Percentiles rank a stretch among this genome's conserved stretches.
Conservation (phyloP, 1,284 basidiomycete genomes). For the Apiotrichum akiyoshidainum region DNA sequence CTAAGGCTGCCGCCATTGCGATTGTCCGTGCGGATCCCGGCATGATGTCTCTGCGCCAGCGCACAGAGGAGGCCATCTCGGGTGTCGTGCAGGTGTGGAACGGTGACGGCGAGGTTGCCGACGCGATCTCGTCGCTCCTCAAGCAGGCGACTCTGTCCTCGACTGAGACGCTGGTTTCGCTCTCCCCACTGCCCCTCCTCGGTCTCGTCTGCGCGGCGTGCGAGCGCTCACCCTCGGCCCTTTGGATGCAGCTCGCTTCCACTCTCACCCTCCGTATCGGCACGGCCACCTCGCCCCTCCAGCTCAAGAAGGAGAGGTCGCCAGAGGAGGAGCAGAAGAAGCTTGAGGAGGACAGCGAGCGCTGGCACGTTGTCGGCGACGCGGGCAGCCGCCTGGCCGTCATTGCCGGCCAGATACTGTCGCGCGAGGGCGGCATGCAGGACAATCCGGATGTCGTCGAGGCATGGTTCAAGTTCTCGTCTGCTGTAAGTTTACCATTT, state of each 20-base stretch:
- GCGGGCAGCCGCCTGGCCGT: conserved; percentile 62
- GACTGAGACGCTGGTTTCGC: conserved; percentile 65
- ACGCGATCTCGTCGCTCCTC: conserved; percentile 49
- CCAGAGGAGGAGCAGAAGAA: conserved; percentile 27
- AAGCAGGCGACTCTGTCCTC: conserved; percentile 41
- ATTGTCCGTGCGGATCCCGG: conserved; percentile 64
- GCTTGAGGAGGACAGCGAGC: conserved; percentile 25
- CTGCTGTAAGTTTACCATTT: conserved; percentile 26
- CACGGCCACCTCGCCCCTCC: conserved; percentile 56
- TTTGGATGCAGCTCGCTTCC: conserved; percentile 76
- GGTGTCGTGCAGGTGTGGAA: conserved; percentile 69
- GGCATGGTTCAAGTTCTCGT: conserved; percentile 73
- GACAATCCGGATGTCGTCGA: conserved; percentile 81
- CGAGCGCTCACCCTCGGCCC: conserved; percentile 67
- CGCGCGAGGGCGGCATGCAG: conserved; percentile 62
- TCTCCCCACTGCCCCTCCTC: conserved; percentile 72
- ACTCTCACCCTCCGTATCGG: conserved; percentile 75
- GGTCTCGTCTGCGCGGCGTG: conserved; percentile 72
- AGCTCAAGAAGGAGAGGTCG: conserved; percentile 35
- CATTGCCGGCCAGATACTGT: conserved; percentile 60
- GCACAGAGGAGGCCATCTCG: conserved; percentile 61
- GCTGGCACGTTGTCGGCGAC: conserved; percentile 43
- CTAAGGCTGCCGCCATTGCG: conserved; percentile 51
- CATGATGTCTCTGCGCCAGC: conserved; percentile 62
- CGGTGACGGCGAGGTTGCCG: conserved; percentile 68